These are phyloP conservation scores for Imleria badia DNA, from an alignment of 768 basidiomycete genomes.

Conservation along the genomic window DNA sequence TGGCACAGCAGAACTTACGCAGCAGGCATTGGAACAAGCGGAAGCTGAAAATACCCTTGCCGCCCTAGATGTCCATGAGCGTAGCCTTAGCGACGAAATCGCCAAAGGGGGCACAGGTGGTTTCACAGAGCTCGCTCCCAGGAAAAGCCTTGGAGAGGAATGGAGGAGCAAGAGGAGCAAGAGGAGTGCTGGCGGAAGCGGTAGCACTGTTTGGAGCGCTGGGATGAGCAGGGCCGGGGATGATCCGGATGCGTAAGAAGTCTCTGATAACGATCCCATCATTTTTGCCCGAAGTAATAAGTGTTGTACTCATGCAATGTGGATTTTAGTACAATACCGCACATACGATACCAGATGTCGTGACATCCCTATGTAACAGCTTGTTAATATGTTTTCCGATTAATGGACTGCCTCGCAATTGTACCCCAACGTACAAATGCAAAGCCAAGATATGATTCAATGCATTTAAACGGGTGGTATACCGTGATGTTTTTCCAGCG, in stretches of 20 bases:
- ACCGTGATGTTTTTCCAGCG: slow-evolving; percentile 52
- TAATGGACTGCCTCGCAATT: background rate
- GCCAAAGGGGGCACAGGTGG: slow-evolving; percentile 71
- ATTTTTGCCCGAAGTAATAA: slow-evolving; percentile 5
- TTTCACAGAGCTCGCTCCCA: slow-evolving; percentile 72
- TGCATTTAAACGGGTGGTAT: slow-evolving; percentile 10
- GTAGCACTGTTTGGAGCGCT: slow-evolving; percentile 86
- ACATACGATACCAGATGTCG: slow-evolving; percentile 22
- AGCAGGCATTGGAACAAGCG: slow-evolving; percentile 74
- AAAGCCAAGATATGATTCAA: background rate
- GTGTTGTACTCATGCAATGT: slow-evolving; percentile 16
- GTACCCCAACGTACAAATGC: background rate
- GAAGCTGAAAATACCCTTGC: slow-evolving; percentile 76
- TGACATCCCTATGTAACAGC: slow-evolving; percentile 20
- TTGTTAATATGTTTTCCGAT: slow-evolving; percentile 19
- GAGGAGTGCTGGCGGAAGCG: slow-evolving; percentile 59
- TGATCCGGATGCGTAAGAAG: slow-evolving; percentile 35
- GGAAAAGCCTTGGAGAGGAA: slow-evolving; percentile 44
- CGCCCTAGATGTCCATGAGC: slow-evolving; percentile 79
- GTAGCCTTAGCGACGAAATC: slow-evolving; percentile 67
- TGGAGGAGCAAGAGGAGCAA: slow-evolving; percentile 54
- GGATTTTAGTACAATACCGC: slow-evolving; percentile 23
- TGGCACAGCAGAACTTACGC: slow-evolving; percentile 52
- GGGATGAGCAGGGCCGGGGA: slow-evolving; percentile 70
- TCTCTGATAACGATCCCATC: background rate